A percentile compares a stretch with the other conserved stretches of the same genome.
Conservation (phyloP, 257 asterid genomes). For the Orobanche coerulescens region DNA sequence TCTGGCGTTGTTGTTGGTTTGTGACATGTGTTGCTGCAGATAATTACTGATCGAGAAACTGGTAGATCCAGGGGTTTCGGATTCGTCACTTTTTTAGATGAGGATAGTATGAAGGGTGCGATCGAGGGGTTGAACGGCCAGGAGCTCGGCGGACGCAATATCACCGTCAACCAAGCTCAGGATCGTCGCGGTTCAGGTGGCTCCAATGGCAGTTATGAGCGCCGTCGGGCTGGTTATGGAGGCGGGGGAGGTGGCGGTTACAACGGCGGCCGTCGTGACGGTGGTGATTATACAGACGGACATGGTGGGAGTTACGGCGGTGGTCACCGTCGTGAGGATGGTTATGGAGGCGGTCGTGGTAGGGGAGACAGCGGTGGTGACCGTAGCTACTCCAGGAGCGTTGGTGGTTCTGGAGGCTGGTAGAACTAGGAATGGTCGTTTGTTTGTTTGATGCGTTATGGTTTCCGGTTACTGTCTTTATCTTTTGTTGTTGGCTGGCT, state of each 20-base stretch:
- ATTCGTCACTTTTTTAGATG: slow-evolving; percentile 71
- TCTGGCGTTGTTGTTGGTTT: neutral
- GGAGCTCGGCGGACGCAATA: slow-evolving; percentile 75
- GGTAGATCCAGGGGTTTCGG: slow-evolving; percentile 92
- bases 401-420: slow-evolving; percentile 48
- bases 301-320: slow-evolving; percentile 23
- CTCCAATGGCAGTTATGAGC: slow-evolving; percentile 32
- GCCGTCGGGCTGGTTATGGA: slow-evolving; percentile 2
- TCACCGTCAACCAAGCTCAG: slow-evolving; percentile 91
- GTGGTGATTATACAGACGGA: no score
- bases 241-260: slow-evolving; percentile 29
- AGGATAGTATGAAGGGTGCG: slow-evolving; percentile 65
- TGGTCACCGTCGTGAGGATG: slow-evolving; percentile 27
- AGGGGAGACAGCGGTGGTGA: slow-evolving; percentile 30
- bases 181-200: slow-evolving; percentile 59
- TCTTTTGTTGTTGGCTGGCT: neutral
- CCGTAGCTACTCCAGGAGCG: slow-evolving; percentile 25
- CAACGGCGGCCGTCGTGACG: slow-evolving; percentile 22
- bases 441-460: neutral
- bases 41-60: slow-evolving; percentile 46
- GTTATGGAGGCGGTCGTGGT: slow-evolving; percentile 21
- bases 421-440: slow-evolving; percentile 29
- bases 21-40: slow-evolving; percentile 25
- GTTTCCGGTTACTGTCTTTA: neutral
- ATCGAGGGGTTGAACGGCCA: slow-evolving; percentile 83